Conservation (phyloP, 73 alveolate genomes). For the Paramecium sexaurelia region DNA sequence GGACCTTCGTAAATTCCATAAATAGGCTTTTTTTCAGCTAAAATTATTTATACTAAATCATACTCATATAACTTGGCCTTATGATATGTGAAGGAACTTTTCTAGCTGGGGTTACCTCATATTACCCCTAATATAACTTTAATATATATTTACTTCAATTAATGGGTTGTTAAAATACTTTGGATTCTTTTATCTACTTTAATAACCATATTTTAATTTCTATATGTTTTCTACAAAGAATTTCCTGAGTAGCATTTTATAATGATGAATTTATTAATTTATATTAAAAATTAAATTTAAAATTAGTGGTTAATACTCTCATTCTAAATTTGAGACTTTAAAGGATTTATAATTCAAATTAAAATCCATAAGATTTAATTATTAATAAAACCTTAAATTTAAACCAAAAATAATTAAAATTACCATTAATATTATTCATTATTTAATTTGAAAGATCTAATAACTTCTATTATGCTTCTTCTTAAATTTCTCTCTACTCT, state of each 20-base stretch:
- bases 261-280: background rate
- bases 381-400: no score
- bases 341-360: no score
- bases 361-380: no score
- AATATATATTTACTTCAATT: background rate
- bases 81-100: constrained; percentile 49
- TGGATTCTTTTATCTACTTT: background rate
- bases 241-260: background rate
- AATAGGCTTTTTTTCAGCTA: constrained; percentile 46
- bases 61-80: constrained; percentile 62
- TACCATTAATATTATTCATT: no score
- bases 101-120: constrained; percentile 54
- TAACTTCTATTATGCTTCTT: no score
- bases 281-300: background rate
- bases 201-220: background rate
- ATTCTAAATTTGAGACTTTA: no score
- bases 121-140: constrained; percentile 40
- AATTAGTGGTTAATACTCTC: no score
- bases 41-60: background rate
- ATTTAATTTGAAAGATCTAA: no score
- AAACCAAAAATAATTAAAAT: no score
- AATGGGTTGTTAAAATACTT: background rate
- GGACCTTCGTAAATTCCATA: constrained; percentile 54
- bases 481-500: no score
- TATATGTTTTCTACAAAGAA: background rate